Evolutionary conservation across 2,329 filamentous ascomycete species (phyloP).

Genomic region (Diplodia sapinea): DNA sequence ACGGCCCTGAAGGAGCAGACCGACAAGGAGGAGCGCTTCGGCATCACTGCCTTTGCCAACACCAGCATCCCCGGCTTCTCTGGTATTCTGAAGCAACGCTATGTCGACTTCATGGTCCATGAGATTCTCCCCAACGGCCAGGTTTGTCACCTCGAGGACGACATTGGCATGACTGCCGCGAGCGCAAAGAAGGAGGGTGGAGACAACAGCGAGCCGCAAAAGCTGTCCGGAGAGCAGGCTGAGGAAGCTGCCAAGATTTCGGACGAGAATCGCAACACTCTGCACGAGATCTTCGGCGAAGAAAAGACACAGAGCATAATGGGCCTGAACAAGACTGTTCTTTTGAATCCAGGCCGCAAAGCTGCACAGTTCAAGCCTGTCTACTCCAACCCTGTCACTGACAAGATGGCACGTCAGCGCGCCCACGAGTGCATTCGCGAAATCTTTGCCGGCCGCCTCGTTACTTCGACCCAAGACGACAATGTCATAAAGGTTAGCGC

Average conservation of each 20-base stretch:
- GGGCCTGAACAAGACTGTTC: slow-evolving; percentile 60
- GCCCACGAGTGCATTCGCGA: slow-evolving; percentile 73
- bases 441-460: slow-evolving; percentile 78
- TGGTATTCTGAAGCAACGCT: slow-evolving; percentile 73
- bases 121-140: slow-evolving; percentile 79
- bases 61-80: slow-evolving; percentile 63
- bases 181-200: slow-evolving; percentile 30
- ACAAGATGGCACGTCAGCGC: slow-evolving; percentile 66
- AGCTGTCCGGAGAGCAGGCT: slow-evolving; percentile 16
- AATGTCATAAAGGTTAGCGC: slow-evolving; percentile 68
- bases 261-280: slow-evolving; percentile 45
- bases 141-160: slow-evolving; percentile 72
- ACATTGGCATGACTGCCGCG: slow-evolving; percentile 37
- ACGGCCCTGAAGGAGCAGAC: slow-evolving; percentile 14
- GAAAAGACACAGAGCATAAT: slow-evolving; percentile 58
- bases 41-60: slow-evolving; percentile 69
- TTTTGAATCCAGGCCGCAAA: slow-evolving; percentile 61
- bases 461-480: slow-evolving; percentile 76
- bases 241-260: slow-evolving; percentile 41
- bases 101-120: slow-evolving; percentile 91
- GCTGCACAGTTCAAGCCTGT: slow-evolving; percentile 62
- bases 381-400: slow-evolving; percentile 60
- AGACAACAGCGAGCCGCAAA: slow-evolving; percentile 34
- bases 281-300: slow-evolving; percentile 59
- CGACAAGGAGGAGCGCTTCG: slow-evolving; percentile 53